Base-by-base conservation (phyloP, 108 stramenopile genomes). In the Epithemia pelagica region DNA sequence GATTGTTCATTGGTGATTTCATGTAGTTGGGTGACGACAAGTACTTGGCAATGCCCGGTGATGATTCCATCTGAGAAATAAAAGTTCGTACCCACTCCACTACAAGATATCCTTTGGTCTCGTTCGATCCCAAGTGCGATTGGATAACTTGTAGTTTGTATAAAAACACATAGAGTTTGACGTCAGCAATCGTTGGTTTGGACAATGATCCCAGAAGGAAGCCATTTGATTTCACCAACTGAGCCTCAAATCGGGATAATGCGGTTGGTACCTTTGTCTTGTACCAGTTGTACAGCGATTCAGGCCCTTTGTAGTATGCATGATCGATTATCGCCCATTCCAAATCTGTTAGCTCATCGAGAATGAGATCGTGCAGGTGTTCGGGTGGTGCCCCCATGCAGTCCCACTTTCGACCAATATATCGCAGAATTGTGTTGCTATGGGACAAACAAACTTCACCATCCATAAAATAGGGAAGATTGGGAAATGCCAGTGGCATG, bases 81-180 rank as follows among this genome's bases (percentile, higher is more conserved):
- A 66, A 73, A 2, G 32, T 64, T 0, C 30, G 32, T 27, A 66
- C 51, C 28, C 30, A 46, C 25, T 71, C 63, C 20, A 26, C 54
- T 0, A 37, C 54, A 20, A 64, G 24, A 0, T 64, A 3, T 1
- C n/a, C 21, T 30, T 61, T 62, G 23, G 69, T 70, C 0, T 71
- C 70, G 21, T 32, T 29, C 20, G 20, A 28, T 54, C 69, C 69
- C 51, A 70, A 31, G 30, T 70, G 37, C 1, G 30, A 52, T 58
- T 71, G 63, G 28, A 64, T 22, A 0, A 58, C 63, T 30, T 26
- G 24, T 19, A 73, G 28, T 55, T 66, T 65, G 55, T 61, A 52
- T 3, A 73, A 30, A 54, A 73, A 66, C 22, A 37, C 33, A 59
- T 73, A 73, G 30, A 73, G 37, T 59, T 73, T 73, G 72, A 65